Evolutionary conservation across 129 eudicot species (phyloP), one percentile per base, ranked within the genome.

Genomic region (Deinandra increscens): DNA sequence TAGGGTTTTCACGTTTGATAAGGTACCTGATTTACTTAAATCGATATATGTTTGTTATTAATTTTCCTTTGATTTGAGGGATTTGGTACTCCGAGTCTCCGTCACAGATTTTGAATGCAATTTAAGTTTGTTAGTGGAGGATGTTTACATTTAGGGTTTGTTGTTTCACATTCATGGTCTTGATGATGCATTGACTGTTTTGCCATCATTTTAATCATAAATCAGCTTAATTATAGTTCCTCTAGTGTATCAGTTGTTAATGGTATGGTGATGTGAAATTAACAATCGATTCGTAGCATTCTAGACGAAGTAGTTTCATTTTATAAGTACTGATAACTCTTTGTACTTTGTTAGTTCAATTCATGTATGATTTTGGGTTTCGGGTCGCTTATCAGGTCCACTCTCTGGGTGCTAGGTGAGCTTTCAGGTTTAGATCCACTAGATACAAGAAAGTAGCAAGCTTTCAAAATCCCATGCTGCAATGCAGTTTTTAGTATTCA

Each of bases 1-100:
- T 79, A 75, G 89, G 77, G 83, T 86, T 56, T 89, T 86, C 53
- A 84, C 84, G 2, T 89, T 86, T 37, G 96, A 86, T 54, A 89
- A 84, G 93, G 96, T 88, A 66, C 50, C 45, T 63, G 61, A 45
- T 67, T 44, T 71, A 17, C 59, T 44, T 17, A 7, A 34, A 2
- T 3, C 3, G 4, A 44, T 4, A 45, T 29, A 6, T 60, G 48
- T 26, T 70, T 56, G 19, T 33, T 50, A 36, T 68, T 67, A 2
- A 29, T 66, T 22, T 66, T 46, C 15, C 29, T 66, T 46, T 29
- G 44, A 31, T 66, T 46, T 66, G 60, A 14, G 54, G 71, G 15
- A 46, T 1, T 15, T 20, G 26, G 4, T 31, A 6, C 4, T 59
- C 0, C n/a, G n/a, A n/a, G n/a, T n/a, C n/a, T n/a, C n/a, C 4